These are phyloP conservation scores for Solanum megistacrolobum DNA, from an alignment of 257 asterid genomes.

Conservation along the genomic window DNA sequence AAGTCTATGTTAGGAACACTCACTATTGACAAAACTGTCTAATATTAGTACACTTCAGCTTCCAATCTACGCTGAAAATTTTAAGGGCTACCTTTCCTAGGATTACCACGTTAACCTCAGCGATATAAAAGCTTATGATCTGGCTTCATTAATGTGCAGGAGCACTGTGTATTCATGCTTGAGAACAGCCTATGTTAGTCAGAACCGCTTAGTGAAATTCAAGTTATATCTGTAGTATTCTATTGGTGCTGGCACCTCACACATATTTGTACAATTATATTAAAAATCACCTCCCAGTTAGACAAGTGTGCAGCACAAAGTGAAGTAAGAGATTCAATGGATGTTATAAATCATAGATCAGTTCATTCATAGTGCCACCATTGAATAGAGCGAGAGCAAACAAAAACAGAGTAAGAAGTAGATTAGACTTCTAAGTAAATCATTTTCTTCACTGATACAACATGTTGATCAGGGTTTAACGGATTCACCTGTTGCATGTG, in stretches of 20 bases:
- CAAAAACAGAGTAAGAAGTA: background rate
- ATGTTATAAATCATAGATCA: background rate
- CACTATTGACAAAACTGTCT: background rate
- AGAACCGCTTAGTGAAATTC: background rate
- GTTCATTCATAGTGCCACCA: background rate
- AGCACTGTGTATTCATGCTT: background rate
- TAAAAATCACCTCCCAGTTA: background rate
- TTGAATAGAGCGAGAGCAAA: background rate
- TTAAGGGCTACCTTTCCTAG: background rate
- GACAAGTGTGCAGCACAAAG: background rate
- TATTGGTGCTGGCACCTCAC: background rate
- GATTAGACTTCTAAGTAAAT: background rate
- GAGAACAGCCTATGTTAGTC: background rate
- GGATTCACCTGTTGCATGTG: conserved; percentile 71
- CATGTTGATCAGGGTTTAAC: background rate
- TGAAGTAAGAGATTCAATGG: background rate
- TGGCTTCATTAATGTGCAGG: background rate
- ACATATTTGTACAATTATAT: background rate
- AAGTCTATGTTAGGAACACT: background rate
- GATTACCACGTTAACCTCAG: background rate
- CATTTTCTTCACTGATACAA: background rate
- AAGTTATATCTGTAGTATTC: background rate
- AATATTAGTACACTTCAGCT: background rate
- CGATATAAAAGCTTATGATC: background rate
- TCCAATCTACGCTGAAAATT: background rate